Evolutionary conservation across 768 basidiomycete genomes (phyloP), one percentile per base, ranked within the genome.

Genomic region (Rhodosporidiobolus odoratus): DNA sequence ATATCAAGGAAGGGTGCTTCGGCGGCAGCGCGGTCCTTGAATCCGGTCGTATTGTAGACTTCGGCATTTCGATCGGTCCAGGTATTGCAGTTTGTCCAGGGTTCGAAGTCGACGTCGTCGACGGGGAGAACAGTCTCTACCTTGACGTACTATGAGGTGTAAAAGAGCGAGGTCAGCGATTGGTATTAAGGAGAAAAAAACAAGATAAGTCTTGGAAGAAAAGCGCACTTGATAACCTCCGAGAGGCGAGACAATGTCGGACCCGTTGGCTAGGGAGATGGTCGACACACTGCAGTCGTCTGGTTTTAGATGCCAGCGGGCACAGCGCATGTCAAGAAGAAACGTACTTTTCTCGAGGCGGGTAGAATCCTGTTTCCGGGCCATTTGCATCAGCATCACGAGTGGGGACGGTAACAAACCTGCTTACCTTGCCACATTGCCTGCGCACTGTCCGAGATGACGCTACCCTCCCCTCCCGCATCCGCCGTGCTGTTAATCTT

Each of bases 401-500:
- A n/a, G n/a, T n/a, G n/a, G n/a, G n/a, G n/a, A n/a, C n/a, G n/a
- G n/a, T n/a, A n/a, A n/a, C n/a, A n/a, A n/a, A n/a, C n/a, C n/a
- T n/a, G n/a, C n/a, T n/a, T n/a, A n/a, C n/a, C n/a, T n/a, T n/a
- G n/a, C n/a, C n/a, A n/a, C n/a, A n/a, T n/a, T n/a, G n/a, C n/a
- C n/a, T n/a, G 79, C 15, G 88, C 86, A 8, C 87, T 86, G 74
- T 89, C 85, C 69, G 83, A 82, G 52, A 87, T 86, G n/a, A 88
- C 86, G 43, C 82, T 84, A 25, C 83, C 84, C 79, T 90, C 89
- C 25, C 85, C 88, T 10, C 87, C 87, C 35, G 84, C 85, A 78
- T 90, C 88, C 2, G 89, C 88, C 25, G 83, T 84, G 60, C 86
- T 82, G 74, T 87, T 87, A 76, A 92, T 83, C 78, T 89, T 85